Base-by-base conservation (phyloP, 805 yeast genomes). In the Alloascoidea africana region DNA sequence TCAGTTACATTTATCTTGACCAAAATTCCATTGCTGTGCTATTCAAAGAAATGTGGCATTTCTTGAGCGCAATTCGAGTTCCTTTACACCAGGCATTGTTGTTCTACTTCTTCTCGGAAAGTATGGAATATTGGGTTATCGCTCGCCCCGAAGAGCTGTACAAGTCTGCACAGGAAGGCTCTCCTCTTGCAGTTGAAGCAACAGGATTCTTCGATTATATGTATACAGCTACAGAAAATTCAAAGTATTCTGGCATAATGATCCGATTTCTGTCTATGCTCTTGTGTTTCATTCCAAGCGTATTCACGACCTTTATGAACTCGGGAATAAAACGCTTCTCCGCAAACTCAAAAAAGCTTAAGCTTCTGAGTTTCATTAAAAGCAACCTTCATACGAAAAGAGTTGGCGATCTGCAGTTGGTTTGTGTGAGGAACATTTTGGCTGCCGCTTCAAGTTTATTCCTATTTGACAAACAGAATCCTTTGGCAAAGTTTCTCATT, bases 101-200 rank as follows among this genome's bases (percentile, higher is more conserved):
- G 5, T 53, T 70, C 33, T 54, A 60, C 33, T 71, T 61, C 41
- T 58, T 72, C 34, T 49, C 70, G n/a, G 62, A 64, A 36, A 52
- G 70, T 3, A 44, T 72, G 4, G 54, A 58, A 41, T 53, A 58
- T 32, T 75, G 81, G 80, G 57, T 68, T 2, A 48, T 64, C 39
- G 58, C 71, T 11, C 58, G 72, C 42, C 68, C 76, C 0, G 39
- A 45, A 3, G 74, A 72, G 36, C 58, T 41, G 36, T 62, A 42
- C 14, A 35, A 18, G n/a, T 41, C 35, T 4, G n/a, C 30, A 23
- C 27, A 39, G 3, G 17, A 13, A 4, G 19, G 34, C 4, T 38
- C 36, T 11, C 18, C 39, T n/a, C 33, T 43, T 4, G 39, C 44
- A 19, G 41, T 39, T 17, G 39, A 41, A 36, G 36, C 38, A 2